A percentile compares a stretch with the other conserved stretches of the same genome.
phyloP scores from a whole-genome alignment of 345 rosid genomes.

The Ailanthus altissimus region DNA sequence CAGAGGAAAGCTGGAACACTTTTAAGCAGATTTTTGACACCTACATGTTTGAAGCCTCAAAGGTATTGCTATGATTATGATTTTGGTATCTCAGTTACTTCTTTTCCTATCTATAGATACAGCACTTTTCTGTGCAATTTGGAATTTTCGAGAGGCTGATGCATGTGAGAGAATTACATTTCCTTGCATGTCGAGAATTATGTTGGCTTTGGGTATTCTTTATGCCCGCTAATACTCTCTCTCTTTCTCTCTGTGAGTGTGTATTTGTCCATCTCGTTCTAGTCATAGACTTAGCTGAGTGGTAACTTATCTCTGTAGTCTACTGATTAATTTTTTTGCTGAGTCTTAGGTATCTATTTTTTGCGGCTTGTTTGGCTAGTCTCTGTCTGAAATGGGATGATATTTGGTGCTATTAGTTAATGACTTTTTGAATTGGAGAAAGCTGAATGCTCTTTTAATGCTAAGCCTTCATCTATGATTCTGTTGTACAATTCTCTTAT shows the following conservation, averaged over 20 bases:
- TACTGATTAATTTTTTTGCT: not conserved
- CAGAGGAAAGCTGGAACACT: conserved; percentile 81
- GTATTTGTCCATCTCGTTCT: not conserved
- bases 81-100: conserved; percentile 1
- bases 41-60: conserved; percentile 89
- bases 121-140: not conserved
- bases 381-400: not conserved
- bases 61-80: conserved; percentile 46
- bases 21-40: conserved; percentile 81
- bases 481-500: not conserved
- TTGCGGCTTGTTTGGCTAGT: not conserved
- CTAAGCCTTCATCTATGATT: conserved; percentile 3
- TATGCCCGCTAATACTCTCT: not conserved
- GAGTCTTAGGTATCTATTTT: not conserved
- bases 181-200: conserved; percentile 5
- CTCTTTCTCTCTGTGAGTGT: not conserved
- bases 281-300: not conserved
- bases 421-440: not conserved
- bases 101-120: not conserved
- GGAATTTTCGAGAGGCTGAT: not conserved
- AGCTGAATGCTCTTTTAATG: not conserved
- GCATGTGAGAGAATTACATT: conserved; percentile 6
- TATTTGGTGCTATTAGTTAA: not conserved
- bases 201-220: not conserved
- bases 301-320: not conserved